Base-by-base conservation (phyloP, 345 rosid species). In the Heritiera fomes region DNA sequence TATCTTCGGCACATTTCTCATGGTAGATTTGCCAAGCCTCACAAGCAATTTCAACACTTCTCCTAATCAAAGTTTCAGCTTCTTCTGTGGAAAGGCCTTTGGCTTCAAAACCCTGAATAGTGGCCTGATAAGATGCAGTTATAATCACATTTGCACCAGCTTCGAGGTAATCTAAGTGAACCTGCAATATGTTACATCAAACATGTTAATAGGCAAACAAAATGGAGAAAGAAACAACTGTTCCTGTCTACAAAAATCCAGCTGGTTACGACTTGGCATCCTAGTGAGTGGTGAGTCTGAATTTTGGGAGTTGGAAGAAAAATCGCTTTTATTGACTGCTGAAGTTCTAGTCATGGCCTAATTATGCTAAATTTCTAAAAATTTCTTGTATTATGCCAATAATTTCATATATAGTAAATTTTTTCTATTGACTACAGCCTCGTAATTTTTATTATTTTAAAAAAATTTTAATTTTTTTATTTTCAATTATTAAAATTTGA, bases 91-190 rank as follows among this genome's bases (percentile, higher is more conserved):
- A 85, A 3, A 86, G 72, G 18, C 98, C 98, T 82, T 93, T 93
- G 28, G 93, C 90, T 85, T 88, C 92, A 72, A 95, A 95, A 6
- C 98, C 98, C 80, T 91, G 98, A 80, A 95, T 87, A 5, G 98
- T 95, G 46, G 97, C 97, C 98, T 95, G 98, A 79, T 95, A 95
- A 20, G 98, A 95, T 49, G 97, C 95, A n/a, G 95, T 90, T 50
- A 86, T 1, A 81, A 95, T 91, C 46, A 93, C 85, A 81, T 91
- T 90, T 72, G 97, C 97, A 17, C 98, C 98, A 32, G 95, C 91
- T 43, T 91, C 92, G 32, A 95, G 92, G 89, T 95, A 95, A 80
- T 95, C 98, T 70, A 93, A 82, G 83, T 93, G 98, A 61, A 95
- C 98, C 97, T 92, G 87, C 82, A 72, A 73, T 73, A 30, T 59